A percentile compares a stretch with the other conserved stretches of the same genome.
These are phyloP conservation scores for Dendrobium nobile DNA, from an alignment of 106 monocot species.

Conservation along the genomic window DNA sequence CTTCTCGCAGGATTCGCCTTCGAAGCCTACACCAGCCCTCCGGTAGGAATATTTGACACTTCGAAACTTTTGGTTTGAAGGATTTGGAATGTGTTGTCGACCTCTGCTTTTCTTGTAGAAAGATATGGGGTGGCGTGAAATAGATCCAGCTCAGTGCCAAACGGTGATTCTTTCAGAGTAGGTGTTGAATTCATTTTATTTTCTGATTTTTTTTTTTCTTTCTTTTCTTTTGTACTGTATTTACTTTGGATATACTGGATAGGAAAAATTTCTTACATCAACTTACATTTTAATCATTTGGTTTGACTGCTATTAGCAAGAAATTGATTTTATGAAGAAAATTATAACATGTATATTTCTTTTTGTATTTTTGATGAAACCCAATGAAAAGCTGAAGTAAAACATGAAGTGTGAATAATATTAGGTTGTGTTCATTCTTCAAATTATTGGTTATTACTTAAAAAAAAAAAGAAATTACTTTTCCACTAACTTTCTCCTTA, in stretches of 20 bases:
- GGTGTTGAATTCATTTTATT: conserved; percentile 11
- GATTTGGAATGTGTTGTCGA: background rate
- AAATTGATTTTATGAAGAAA: no score
- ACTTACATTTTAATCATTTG: no score
- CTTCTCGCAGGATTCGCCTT: conserved; percentile 96
- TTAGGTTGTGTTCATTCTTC: no score
- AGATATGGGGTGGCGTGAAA: conserved; percentile 61
- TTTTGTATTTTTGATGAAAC: background rate
- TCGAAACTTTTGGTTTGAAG: background rate
- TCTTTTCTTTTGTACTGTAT: background rate
- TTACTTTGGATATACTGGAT: background rate
- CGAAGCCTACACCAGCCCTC: conserved; percentile 82
- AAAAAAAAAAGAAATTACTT: no score
- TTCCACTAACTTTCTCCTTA: no score
- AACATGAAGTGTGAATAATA: no score
- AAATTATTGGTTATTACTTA: no score
- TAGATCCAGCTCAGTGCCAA: conserved; percentile 70
- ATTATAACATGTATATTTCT: background rate
- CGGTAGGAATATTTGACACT: conserved; percentile 27
- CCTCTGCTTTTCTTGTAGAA: conserved; percentile 30
- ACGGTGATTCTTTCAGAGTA: conserved; percentile 94
- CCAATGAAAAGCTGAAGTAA: no score
- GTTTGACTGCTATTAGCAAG: no score
- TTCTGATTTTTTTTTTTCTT: background rate
- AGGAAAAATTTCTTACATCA: background rate